Evolutionary conservation across 2,329 filamentous ascomycete species (phyloP).

Genomic region (Aspergillus phoenicis): DNA sequence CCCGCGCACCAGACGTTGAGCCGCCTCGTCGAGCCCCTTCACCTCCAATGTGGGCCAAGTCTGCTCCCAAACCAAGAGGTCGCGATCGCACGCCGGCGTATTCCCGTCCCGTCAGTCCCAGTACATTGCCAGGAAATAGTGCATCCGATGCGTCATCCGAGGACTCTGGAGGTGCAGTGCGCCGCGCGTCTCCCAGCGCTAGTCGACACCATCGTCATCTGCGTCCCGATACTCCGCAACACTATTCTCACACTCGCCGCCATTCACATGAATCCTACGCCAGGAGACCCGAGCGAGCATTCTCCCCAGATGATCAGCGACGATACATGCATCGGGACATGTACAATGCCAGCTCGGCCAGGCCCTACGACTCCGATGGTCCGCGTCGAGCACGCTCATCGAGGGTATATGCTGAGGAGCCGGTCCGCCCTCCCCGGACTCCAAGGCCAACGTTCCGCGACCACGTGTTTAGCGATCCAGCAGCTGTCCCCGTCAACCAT

Average conservation of each 20-base stretch:
- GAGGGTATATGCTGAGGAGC: constrained; percentile 19
- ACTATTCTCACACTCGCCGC: constrained; percentile 29
- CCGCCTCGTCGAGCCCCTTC: constrained; percentile 32
- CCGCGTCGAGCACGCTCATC: constrained; percentile 17
- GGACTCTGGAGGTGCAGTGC: constrained; percentile 23
- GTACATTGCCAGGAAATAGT: constrained; percentile 23
- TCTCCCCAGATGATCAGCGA: constrained; percentile 28
- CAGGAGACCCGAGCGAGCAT: constrained; percentile 32
- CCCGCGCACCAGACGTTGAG: constrained; percentile 22
- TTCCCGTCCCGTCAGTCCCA: constrained; percentile 24
- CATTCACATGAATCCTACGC: constrained; percentile 43
- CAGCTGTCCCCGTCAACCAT: constrained; percentile 11
- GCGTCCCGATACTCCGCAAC: constrained; percentile 19
- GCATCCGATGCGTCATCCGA: constrained; percentile 35
- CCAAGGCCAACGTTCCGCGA: constrained; percentile 16
- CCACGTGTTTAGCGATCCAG: constrained; percentile 21
- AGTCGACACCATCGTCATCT: constrained; percentile 20
- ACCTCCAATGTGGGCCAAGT: constrained; percentile 27
- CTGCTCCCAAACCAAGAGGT: constrained; percentile 22
- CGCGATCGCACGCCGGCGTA: constrained; percentile 25
- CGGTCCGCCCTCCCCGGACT: constrained; percentile 13
- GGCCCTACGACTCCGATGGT: constrained; percentile 25
- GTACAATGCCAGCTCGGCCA: constrained; percentile 8
- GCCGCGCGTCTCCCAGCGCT: constrained; percentile 10
- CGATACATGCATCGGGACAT: constrained; percentile 15